These are phyloP conservation scores for Letharia lupina DNA, from an alignment of 495 filamentous ascomycete genomes.

Conservation along the genomic window DNA sequence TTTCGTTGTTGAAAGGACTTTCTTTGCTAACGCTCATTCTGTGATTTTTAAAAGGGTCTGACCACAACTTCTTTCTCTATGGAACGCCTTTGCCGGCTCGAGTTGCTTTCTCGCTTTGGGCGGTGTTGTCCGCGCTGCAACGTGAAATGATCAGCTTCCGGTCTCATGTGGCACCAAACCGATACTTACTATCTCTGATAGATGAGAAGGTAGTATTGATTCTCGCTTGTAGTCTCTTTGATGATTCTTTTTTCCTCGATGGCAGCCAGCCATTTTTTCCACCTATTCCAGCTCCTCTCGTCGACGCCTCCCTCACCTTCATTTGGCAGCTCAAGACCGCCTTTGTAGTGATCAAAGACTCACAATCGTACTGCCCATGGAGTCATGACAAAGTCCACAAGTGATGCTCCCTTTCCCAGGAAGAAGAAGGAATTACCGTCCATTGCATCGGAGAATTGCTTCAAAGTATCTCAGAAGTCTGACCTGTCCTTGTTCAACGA, in stretches of 20 bases:
- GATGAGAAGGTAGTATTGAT: slow-evolving; percentile 51
- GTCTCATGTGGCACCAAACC: background rate
- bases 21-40: too few species aligned
- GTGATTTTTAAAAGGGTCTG: too few species aligned
- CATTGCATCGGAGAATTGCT: slow-evolving; percentile 52
- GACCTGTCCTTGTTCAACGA: slow-evolving; percentile 37
- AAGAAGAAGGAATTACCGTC: slow-evolving; percentile 54
- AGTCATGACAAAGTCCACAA: slow-evolving; percentile 55
- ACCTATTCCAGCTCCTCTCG: slow-evolving; percentile 50
- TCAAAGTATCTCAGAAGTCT: slow-evolving; percentile 44
- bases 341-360: slow-evolving; percentile 65
- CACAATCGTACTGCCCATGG: slow-evolving; percentile 61
- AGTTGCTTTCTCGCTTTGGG: slow-evolving; percentile 54
- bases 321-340: slow-evolving; percentile 50
- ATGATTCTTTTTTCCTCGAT: slow-evolving; percentile 49
- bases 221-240: slow-evolving; percentile 52
- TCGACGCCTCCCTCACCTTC: slow-evolving; percentile 39
- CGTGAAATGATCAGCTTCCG: background rate
- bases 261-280: slow-evolving; percentile 51
- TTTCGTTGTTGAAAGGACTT: slow-evolving; percentile 33
- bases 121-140: slow-evolving; percentile 53
- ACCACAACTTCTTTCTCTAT: too few species aligned
- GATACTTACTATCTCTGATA: slow-evolving; percentile 50
- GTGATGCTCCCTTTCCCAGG: slow-evolving; percentile 43
- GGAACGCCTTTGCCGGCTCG: slow-evolving; percentile 24